These are phyloP conservation scores for Jatropha multifida DNA, from an alignment of 441 rosid species.

Conservation along the genomic window DNA sequence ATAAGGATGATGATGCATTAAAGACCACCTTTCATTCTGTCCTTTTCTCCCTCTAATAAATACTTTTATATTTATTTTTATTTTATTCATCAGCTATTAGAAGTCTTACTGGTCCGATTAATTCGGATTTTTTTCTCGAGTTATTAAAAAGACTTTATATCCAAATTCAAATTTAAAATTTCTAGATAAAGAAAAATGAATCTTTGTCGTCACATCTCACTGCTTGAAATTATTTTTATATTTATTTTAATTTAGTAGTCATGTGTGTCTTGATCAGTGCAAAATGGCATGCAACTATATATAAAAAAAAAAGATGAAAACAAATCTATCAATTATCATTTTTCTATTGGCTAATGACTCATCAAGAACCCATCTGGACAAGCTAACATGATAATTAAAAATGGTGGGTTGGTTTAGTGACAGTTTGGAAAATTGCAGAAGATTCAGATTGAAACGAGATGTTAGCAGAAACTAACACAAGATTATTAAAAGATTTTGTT, in stretches of 20 bases:
- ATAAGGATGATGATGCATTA: slow-evolving; percentile 35
- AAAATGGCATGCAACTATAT: slow-evolving; percentile 11
- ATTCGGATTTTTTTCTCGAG: no score
- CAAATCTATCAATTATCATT: slow-evolving; percentile 18
- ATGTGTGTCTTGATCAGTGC: slow-evolving; percentile 26
- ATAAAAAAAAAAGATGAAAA: not conserved
- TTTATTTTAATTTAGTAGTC: not conserved
- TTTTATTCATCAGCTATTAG: no score
- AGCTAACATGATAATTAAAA: not conserved
- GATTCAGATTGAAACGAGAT: slow-evolving; percentile 7
- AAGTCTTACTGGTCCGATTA: no score
- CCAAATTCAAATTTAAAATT: no score
- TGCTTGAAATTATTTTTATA: no score
- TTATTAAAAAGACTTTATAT: no score
- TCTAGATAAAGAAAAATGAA: no score
- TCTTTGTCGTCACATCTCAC: no score
- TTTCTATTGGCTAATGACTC: slow-evolving; percentile 41
- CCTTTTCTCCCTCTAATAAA: slow-evolving; percentile 1
- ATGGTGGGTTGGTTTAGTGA: slow-evolving; percentile 23
- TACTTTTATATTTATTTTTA: not conserved
- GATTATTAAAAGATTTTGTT: not conserved
- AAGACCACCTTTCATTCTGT: slow-evolving; percentile 10
- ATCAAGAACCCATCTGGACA: slow-evolving; percentile 6
- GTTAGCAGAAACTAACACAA: not conserved
- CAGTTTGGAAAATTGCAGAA: slow-evolving; percentile 11